phyloP scores from a whole-genome alignment of 2,329 filamentous ascomycete genomes.

The Didymella lethalis region DNA sequence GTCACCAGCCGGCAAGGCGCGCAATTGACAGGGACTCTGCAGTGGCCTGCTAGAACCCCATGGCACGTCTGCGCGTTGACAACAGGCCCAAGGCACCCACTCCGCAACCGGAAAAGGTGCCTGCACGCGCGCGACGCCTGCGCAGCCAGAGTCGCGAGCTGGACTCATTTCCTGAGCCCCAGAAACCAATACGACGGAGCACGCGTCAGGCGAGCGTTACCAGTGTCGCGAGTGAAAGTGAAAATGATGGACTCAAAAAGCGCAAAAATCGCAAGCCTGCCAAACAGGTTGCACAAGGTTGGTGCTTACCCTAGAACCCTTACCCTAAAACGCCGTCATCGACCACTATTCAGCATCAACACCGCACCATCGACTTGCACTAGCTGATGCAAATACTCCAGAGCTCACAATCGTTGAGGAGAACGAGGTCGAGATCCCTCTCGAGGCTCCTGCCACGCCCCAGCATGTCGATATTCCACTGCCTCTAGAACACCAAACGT shows the following conservation, averaged over 20 bases:
- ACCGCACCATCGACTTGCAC: slow-evolving; percentile 5
- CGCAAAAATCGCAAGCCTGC: slow-evolving; percentile 33
- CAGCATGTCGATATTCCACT: slow-evolving; percentile 15
- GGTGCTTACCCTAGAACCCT: slow-evolving; percentile 26
- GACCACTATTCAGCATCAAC: neutral
- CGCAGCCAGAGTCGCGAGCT: slow-evolving; percentile 54
- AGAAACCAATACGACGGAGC: slow-evolving; percentile 35
- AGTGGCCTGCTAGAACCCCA: slow-evolving; percentile 21
- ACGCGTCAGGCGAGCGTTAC: slow-evolving; percentile 42
- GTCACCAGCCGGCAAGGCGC: neutral
- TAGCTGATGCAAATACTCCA: slow-evolving; percentile 26
- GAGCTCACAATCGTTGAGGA: slow-evolving; percentile 49
- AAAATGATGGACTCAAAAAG: slow-evolving; percentile 26
- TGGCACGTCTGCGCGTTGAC: slow-evolving; percentile 46
- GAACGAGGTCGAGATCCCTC: slow-evolving; percentile 33
- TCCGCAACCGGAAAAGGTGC: slow-evolving; percentile 35
- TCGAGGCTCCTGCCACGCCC: slow-evolving; percentile 39
- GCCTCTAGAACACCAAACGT: slow-evolving; percentile 18
- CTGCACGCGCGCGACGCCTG: slow-evolving; percentile 42
- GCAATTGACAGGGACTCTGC: neutral
- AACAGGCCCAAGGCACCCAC: slow-evolving; percentile 48
- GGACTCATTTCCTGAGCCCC: slow-evolving; percentile 28
- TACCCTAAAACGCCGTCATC: neutral
- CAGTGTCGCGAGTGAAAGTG: slow-evolving; percentile 40
- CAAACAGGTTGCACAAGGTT: slow-evolving; percentile 39